phyloP scores from a whole-genome alignment of 1,284 basidiomycete genomes.

The Peniophora sp. region DNA sequence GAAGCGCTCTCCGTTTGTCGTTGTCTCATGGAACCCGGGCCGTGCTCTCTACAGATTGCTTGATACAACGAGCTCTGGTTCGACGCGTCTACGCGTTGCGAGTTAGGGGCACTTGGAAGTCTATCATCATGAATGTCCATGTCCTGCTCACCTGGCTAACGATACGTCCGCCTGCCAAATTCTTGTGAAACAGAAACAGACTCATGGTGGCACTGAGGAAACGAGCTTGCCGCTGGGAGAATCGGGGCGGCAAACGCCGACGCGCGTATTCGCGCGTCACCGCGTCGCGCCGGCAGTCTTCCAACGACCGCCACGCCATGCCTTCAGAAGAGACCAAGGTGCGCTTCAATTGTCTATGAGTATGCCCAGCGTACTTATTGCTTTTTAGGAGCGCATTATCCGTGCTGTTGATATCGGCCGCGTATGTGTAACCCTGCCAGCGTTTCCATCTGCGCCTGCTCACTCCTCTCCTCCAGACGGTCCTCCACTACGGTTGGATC shows the following conservation, averaged over 20 bases:
- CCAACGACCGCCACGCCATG: slow-evolving; percentile 39
- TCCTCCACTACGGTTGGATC: slow-evolving; percentile 90
- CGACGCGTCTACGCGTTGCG: no score
- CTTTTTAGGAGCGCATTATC: slow-evolving; percentile 63
- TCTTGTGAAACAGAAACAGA: no score
- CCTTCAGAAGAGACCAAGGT: slow-evolving; percentile 84
- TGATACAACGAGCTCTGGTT: no score
- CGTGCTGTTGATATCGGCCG: slow-evolving; percentile 74
- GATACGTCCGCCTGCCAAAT: no score
- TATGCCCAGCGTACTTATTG: slow-evolving; percentile 2
- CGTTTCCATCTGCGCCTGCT: slow-evolving; percentile 4
- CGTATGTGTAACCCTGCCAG: slow-evolving; percentile 37
- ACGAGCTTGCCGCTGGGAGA: no score
- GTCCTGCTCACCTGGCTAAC: no score
- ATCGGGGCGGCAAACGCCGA: not conserved
- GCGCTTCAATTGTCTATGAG: slow-evolving; percentile 11
- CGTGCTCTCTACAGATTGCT: no score
- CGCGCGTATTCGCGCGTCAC: not conserved
- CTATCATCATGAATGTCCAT: no score
- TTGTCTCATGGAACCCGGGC: no score
- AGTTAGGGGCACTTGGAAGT: no score
- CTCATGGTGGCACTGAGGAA: no score
- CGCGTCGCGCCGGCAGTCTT: slow-evolving; percentile 16
- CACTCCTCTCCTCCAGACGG: slow-evolving; percentile 43
- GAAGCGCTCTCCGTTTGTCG: no score